These are phyloP conservation scores for Phytopythium litorale DNA, from an alignment of 352 stramenopile species.

Conservation along the genomic window DNA sequence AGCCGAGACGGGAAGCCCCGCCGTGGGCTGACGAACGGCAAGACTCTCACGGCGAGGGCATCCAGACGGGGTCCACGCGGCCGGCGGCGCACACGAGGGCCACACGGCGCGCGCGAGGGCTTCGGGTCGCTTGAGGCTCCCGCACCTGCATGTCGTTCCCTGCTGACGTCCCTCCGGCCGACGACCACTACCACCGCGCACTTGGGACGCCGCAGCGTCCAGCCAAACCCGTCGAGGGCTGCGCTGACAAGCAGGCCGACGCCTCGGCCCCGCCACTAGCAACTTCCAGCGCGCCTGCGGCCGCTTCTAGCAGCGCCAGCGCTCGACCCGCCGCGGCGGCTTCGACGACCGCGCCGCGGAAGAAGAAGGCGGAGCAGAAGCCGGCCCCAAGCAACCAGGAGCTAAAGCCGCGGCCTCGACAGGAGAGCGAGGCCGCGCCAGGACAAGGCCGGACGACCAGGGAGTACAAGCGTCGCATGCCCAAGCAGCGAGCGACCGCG, in stretches of 20 bases:
- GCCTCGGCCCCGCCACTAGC: not conserved
- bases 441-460: not conserved
- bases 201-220: not conserved
- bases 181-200: constrained; percentile 2
- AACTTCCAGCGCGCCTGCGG: not conserved
- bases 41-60: too few relatives aligned
- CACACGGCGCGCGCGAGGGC: not conserved
- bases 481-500: constrained; percentile 45
- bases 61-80: not conserved
- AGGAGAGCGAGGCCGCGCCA: not conserved
- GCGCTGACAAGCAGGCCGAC: not conserved
- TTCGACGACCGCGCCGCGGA: not conserved
- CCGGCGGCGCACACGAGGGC: not conserved
- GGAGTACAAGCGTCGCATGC: constrained; percentile 20
- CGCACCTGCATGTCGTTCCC: constrained; percentile 6
- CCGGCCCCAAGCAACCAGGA: not conserved
- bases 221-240: not conserved
- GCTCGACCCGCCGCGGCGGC: not conserved
- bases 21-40: too few relatives aligned
- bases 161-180: constrained; percentile 6
- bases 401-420: not conserved
- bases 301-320: not conserved
- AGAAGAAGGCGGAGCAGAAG: not conserved
- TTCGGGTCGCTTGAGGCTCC: not conserved
- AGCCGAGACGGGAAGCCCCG: not conserved